A percentile compares a stretch with the other conserved stretches of the same genome.
These are phyloP conservation scores for Sporisorium reilianum DNA, from an alignment of 1,284 basidiomycete species.

Conservation along the genomic window DNA sequence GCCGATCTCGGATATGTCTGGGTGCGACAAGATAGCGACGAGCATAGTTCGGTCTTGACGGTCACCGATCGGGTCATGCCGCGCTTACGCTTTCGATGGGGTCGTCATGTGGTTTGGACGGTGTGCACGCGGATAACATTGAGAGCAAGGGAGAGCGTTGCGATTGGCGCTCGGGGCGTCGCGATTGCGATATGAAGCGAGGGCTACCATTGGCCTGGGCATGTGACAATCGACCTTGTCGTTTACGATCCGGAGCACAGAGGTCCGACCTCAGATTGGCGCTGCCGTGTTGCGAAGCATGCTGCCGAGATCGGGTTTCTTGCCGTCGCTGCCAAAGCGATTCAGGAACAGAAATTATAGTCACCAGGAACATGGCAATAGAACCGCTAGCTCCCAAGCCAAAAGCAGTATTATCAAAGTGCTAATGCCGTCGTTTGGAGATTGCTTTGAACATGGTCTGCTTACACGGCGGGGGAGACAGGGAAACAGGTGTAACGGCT, in stretches of 20 bases:
- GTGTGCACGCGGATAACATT: background rate
- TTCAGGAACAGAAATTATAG: background rate
- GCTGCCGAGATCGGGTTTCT: background rate
- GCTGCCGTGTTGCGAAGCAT: background rate
- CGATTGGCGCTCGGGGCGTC: background rate
- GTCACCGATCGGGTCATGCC: background rate
- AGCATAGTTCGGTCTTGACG: slow-evolving; percentile 4
- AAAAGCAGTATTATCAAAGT: too few species aligned
- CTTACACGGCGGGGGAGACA: background rate
- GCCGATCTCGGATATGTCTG: background rate
- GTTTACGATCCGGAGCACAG: background rate
- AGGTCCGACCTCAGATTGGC: background rate
- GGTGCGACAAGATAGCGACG: background rate
- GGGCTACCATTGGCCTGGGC: background rate
- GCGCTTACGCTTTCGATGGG: background rate
- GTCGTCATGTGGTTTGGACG: background rate
- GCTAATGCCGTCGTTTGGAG: too few species aligned
- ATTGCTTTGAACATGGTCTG: too few species aligned
- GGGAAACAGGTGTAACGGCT: background rate
- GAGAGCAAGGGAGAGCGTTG: background rate
- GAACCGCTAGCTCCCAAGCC: too few species aligned
- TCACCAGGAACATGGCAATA: background rate
- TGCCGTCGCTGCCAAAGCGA: background rate
- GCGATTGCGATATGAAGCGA: background rate
- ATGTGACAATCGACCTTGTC: slow-evolving; percentile 1